Conservation (phyloP, 176 grass and related monocot species). For the Aegilops sharonensis region DNA sequence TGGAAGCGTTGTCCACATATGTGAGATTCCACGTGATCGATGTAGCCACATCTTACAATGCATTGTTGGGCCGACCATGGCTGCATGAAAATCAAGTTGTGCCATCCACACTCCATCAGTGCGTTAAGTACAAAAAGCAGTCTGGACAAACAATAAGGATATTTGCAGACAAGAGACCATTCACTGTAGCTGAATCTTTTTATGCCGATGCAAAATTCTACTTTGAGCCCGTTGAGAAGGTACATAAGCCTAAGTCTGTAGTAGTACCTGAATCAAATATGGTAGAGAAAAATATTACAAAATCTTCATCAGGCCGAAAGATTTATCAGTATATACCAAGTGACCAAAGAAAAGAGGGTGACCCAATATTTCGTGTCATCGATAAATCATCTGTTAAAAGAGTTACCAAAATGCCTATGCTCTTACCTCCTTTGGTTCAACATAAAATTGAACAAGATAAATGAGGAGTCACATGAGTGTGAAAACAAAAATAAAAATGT, state of each 20-base stretch:
- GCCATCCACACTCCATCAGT: background rate
- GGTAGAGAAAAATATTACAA: rapidly evolving
- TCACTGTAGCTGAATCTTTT: background rate
- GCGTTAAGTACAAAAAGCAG: background rate
- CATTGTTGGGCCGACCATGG: background rate
- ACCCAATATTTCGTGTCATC: background rate
- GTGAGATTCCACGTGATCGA: background rate
- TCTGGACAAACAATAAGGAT: background rate
- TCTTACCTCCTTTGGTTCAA: background rate
- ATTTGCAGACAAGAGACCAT: background rate
- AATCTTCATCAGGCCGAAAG: background rate
- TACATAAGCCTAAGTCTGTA: background rate
- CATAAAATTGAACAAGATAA: background rate
- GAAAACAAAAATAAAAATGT: background rate
- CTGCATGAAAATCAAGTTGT: background rate
- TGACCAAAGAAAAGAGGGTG: background rate
- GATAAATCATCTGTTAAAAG: background rate
- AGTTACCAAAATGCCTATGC: background rate
- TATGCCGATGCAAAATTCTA: background rate
- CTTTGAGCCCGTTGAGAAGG: background rate
- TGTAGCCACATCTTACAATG: background rate
- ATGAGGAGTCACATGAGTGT: background rate
- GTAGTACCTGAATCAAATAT: background rate
- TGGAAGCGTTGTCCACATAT: background rate
- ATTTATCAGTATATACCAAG: slow-evolving; percentile 1